A percentile compares a stretch with the other conserved stretches of the same genome.
Evolutionary conservation across 2,329 filamentous ascomycete genomes (phyloP).

Genomic region (Colletotrichum endophyticum): DNA sequence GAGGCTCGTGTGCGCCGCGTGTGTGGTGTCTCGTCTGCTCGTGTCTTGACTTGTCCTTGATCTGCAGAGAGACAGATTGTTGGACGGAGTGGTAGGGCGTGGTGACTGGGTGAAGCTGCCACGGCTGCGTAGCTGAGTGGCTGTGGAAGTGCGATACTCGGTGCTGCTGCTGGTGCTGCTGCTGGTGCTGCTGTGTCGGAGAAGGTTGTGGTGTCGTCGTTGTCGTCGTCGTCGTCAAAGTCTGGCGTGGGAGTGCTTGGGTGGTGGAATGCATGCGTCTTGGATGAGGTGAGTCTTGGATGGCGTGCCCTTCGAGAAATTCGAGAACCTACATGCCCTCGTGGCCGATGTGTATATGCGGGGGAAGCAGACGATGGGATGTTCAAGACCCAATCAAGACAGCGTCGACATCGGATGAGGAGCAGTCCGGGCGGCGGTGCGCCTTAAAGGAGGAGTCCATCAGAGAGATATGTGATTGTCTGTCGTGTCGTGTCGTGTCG

Average conservation of each 20-base stretch:
- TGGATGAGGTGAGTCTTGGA: not conserved
- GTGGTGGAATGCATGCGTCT: not conserved
- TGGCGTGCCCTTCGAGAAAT: not conserved
- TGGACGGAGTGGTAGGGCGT: not conserved
- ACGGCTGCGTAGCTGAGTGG: not conserved
- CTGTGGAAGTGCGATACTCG: not conserved
- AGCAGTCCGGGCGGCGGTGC: not conserved
- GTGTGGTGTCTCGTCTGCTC: not conserved
- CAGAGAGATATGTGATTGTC: not conserved
- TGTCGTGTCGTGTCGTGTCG: not conserved
- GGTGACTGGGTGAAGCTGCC: not conserved
- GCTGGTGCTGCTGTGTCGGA: not conserved
- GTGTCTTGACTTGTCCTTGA: not conserved
- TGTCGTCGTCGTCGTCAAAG: not conserved
- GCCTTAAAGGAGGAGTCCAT: not conserved
- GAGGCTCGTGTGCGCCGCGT: not conserved
- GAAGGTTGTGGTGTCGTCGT: not conserved
- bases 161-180: not conserved
- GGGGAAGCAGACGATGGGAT: not conserved
- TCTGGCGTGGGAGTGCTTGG: not conserved
- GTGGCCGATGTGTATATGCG: not conserved
- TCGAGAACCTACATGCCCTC: not conserved
- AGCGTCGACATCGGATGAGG: constrained; percentile 5
- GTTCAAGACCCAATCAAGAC: not conserved
- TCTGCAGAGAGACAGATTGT: not conserved